phyloP scores from a whole-genome alignment of 495 filamentous ascomycete species.

The Hyaloscypha variabilis region DNA sequence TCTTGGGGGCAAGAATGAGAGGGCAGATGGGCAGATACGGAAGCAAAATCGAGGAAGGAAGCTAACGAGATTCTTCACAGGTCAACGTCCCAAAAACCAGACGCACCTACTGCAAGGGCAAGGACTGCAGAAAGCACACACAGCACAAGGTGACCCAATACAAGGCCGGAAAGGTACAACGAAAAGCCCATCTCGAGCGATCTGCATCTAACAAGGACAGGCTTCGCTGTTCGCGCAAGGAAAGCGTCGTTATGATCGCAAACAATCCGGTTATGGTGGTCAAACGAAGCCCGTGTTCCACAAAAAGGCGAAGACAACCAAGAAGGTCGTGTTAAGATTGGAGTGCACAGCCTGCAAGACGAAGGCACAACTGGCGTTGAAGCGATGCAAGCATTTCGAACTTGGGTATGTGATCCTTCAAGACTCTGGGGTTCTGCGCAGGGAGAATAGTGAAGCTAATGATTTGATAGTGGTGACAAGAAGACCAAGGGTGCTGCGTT shows the following conservation, averaged over 20 bases:
- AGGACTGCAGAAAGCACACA: slow-evolving; percentile 91
- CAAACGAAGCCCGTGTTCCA: slow-evolving; percentile 99
- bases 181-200: not conserved
- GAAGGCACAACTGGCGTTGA: slow-evolving; percentile 96
- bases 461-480: slow-evolving; percentile 89
- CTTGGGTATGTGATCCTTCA: slow-evolving; percentile 72
- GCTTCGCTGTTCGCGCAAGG: slow-evolving; percentile 94
- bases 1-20: not conserved
- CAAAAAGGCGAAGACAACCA: slow-evolving; percentile 99
- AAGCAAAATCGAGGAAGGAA: slow-evolving; percentile 5
- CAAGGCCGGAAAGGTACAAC: slow-evolving; percentile 80
- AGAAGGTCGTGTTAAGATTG: slow-evolving; percentile 98
- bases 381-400: slow-evolving; percentile 99
- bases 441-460: slow-evolving; percentile 17
- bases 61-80: slow-evolving; percentile 44
- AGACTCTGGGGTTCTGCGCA: not conserved
- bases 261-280: slow-evolving; percentile 99
- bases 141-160: slow-evolving; percentile 94
- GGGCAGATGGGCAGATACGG: not conserved
- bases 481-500: slow-evolving; percentile 99
- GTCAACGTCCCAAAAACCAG: slow-evolving; percentile 92
- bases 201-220: slow-evolving; percentile 43
- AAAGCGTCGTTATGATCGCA: slow-evolving; percentile 99
- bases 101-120: slow-evolving; percentile 94
- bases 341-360: slow-evolving; percentile 97